Evolutionary conservation across 345 rosid genomes (phyloP).

Genomic region (Populus alba): DNA sequence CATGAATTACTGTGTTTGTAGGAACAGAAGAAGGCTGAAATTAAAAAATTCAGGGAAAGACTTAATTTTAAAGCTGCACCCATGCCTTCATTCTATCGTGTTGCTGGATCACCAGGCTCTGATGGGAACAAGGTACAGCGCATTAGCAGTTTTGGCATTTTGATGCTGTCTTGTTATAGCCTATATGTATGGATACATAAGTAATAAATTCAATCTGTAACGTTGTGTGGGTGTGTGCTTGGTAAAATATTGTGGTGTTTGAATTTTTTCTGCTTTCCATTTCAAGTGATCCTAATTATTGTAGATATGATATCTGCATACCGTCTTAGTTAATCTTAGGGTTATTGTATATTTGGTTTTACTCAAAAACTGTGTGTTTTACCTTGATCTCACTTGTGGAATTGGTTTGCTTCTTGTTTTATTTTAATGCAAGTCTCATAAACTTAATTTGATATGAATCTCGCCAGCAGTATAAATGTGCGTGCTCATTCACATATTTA

Average conservation of each 20-base stretch:
- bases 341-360: neutral
- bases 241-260: neutral
- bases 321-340: neutral
- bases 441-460: neutral
- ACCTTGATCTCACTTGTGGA: neutral
- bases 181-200: neutral
- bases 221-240: neutral
- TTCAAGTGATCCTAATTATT: neutral
- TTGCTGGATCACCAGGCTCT: slow-evolving; percentile 21
- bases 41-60: slow-evolving; percentile 61
- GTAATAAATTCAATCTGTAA: neutral
- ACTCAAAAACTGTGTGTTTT: neutral
- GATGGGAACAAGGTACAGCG: slow-evolving; percentile 52
- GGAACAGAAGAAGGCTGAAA: slow-evolving; percentile 65
- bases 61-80: slow-evolving; percentile 86
- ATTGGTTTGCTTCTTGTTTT: neutral
- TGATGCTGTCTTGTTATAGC: neutral
- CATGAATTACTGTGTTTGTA: slow-evolving; percentile 28
- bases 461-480: neutral
- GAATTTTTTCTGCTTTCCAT: neutral
- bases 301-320: neutral
- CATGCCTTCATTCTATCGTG: slow-evolving; percentile 82
- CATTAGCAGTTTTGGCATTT: slow-evolving; percentile 8
- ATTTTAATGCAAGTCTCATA: neutral
- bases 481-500: neutral